Evolutionary conservation across 2,329 filamentous ascomycete species (phyloP).

Genomic region (Hypoxylon sp.): DNA sequence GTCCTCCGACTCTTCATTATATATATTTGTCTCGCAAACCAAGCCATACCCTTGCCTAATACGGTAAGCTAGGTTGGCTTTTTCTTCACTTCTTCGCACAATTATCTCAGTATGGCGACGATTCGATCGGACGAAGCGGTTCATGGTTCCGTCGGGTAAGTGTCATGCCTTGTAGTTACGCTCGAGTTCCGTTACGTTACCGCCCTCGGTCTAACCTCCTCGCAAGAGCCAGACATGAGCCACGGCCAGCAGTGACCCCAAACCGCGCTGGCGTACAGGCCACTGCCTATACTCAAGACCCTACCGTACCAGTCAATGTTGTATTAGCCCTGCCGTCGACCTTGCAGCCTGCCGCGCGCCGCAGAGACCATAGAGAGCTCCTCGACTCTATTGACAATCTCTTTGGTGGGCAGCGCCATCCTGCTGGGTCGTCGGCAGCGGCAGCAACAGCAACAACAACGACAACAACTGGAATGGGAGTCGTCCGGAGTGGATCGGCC

Average conservation of each 20-base stretch:
- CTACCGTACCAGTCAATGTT: background rate
- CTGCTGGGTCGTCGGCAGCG: background rate
- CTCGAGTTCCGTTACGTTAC: background rate
- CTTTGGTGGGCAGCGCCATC: slow-evolving; percentile 2
- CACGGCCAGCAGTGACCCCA: background rate
- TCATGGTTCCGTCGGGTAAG: slow-evolving; percentile 14
- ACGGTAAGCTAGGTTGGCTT: background rate
- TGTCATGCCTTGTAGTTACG: background rate
- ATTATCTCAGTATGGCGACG: background rate
- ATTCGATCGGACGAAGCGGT: background rate
- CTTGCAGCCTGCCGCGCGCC: background rate
- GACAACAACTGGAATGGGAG: background rate
- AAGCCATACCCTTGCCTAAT: background rate
- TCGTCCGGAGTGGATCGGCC: background rate
- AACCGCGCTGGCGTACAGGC: background rate
- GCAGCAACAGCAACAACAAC: background rate
- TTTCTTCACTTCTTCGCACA: background rate
- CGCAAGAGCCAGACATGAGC: background rate
- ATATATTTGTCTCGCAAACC: background rate
- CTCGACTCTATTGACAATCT: slow-evolving; percentile 1
- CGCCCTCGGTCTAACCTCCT: slow-evolving; percentile 3
- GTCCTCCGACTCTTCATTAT: background rate
- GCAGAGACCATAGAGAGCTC: background rate
- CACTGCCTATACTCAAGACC: background rate
- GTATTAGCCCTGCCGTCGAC: background rate